A percentile compares a stretch with the other conserved stretches of the same genome.
Evolutionary conservation across 2,329 filamentous ascomycete species (phyloP).

Genomic region (Aspergillus persii): DNA sequence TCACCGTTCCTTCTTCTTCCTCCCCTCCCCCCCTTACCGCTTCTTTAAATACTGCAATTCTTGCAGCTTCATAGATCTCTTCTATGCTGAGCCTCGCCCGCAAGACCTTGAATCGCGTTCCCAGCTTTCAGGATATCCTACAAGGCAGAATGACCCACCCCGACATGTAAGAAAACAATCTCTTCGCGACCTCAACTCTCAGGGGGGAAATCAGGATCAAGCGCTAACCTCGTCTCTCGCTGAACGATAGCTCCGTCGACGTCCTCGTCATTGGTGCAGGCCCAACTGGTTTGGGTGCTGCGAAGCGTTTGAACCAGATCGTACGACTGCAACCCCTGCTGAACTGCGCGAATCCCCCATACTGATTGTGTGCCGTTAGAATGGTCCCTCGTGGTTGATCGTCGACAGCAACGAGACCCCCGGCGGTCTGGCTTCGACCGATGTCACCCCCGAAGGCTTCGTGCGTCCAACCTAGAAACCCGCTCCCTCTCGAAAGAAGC

Average conservation of each 20-base stretch:
- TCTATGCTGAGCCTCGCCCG: conserved; percentile 45
- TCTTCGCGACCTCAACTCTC: conserved; percentile 1
- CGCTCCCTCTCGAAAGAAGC: neutral
- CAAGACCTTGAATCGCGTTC: conserved; percentile 43
- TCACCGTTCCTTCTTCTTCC: conserved; percentile 23
- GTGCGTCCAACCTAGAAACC: conserved; percentile 58
- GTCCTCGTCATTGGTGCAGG: conserved; percentile 97
- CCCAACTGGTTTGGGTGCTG: conserved; percentile 94
- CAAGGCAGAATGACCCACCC: conserved; percentile 48
- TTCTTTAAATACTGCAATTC: conserved; percentile 28
- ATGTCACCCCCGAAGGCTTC: conserved; percentile 93
- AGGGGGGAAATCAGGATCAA: conserved; percentile 2
- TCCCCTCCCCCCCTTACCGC: conserved; percentile 19
- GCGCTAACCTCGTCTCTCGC: conserved; percentile 5
- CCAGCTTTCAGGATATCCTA: conserved; percentile 46
- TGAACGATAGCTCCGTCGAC: conserved; percentile 72
- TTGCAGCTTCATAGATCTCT: conserved; percentile 30
- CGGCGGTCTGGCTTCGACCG: conserved; percentile 92
- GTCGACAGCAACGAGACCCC: conserved; percentile 88
- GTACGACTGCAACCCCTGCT: conserved; percentile 50
- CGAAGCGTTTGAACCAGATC: conserved; percentile 95
- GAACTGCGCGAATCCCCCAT: conserved; percentile 7
- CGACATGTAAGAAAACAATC: conserved; percentile 39
- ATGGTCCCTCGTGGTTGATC: conserved; percentile 93
- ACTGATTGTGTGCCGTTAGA: conserved; percentile 50